These are phyloP conservation scores for Pichia heedii DNA, from an alignment of 805 yeast genomes.

Conservation along the genomic window DNA sequence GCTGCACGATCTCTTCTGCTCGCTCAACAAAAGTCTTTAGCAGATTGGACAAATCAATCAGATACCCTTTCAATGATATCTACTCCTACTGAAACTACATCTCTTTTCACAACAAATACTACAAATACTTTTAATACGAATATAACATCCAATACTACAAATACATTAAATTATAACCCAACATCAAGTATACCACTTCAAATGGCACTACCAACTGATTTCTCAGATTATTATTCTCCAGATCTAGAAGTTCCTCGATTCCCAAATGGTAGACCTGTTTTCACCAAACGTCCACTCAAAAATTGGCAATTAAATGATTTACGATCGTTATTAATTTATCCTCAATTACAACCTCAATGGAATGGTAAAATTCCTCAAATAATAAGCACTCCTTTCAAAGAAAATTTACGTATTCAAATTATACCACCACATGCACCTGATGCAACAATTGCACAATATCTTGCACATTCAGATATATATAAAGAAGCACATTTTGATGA, in stretches of 20 bases:
- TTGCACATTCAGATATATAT: slow-evolving; percentile 57
- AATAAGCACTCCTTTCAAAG: slow-evolving; percentile 22
- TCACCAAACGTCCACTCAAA: slow-evolving; percentile 51
- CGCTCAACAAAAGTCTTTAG: slow-evolving; percentile 9
- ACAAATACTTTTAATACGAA: too few relatives aligned
- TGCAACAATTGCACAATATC: slow-evolving; percentile 35
- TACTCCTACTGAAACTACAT: too few relatives aligned
- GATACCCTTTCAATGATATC: too few relatives aligned
- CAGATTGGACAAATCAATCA: too few relatives aligned
- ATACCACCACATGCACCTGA: slow-evolving; percentile 48
- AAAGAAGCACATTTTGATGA: slow-evolving; percentile 50
- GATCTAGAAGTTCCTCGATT: slow-evolving; percentile 42
- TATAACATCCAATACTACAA: slow-evolving; percentile 8
- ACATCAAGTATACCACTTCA: slow-evolving; percentile 26
- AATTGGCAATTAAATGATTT: slow-evolving; percentile 70
- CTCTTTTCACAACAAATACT: too few relatives aligned
- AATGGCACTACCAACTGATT: slow-evolving; percentile 45
- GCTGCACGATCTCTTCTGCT: slow-evolving; percentile 10
- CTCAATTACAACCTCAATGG: slow-evolving; percentile 47
- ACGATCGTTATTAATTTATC: slow-evolving; percentile 52
- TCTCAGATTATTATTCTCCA: slow-evolving; percentile 48
- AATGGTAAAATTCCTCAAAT: slow-evolving; percentile 39
- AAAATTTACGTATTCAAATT: slow-evolving; percentile 37
- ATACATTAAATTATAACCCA: slow-evolving; percentile 16
- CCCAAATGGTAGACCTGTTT: slow-evolving; percentile 51